Percentiles rank a stretch among this genome's conserved stretches.
These are phyloP conservation scores for Trametes coccinea DNA, from an alignment of 768 basidiomycete species.

Conservation along the genomic window DNA sequence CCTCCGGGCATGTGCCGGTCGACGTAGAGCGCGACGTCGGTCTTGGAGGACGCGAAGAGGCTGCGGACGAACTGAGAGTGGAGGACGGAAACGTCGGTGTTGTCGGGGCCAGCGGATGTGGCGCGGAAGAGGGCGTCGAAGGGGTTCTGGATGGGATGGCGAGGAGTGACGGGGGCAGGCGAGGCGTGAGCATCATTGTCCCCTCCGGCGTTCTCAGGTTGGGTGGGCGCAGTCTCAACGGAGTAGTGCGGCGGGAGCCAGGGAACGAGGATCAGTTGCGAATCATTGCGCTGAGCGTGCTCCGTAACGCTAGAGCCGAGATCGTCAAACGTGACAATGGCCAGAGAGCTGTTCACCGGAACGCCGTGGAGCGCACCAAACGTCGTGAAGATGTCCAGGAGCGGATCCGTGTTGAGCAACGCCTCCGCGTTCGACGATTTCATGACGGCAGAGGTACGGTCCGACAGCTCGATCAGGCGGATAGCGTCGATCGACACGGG, in stretches of 20 bases:
- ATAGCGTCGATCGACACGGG: constrained; percentile 69
- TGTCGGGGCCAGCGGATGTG: constrained; percentile 32
- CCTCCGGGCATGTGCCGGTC: constrained; percentile 47
- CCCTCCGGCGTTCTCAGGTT: constrained; percentile 19
- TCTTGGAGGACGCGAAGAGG: constrained; percentile 69
- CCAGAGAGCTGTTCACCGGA: constrained; percentile 60
- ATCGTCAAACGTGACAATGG: constrained; percentile 77
- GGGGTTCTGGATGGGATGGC: constrained; percentile 51
- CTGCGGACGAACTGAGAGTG: constrained; percentile 86
- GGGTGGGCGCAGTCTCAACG: constrained; percentile 7
- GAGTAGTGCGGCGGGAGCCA: constrained; percentile 58
- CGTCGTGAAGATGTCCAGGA: constrained; percentile 73
- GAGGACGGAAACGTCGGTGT: constrained; percentile 49
- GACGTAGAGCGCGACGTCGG: constrained; percentile 83
- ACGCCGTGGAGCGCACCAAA: constrained; percentile 75
- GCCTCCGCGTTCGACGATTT: constrained; percentile 64
- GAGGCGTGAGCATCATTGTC: not conserved
- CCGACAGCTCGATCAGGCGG: constrained; percentile 81
- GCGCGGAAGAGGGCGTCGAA: constrained; percentile 67
- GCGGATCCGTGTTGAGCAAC: constrained; percentile 68
- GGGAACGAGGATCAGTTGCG: constrained; percentile 80
- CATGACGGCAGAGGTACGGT: constrained; percentile 66
- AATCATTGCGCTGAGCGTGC: constrained; percentile 55
- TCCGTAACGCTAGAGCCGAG: constrained; percentile 69
- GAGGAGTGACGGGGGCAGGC: constrained; percentile 21